Evolutionary conservation across 208 protist genomes (phyloP), one percentile per base, ranked within the genome.

Genomic region (Crithidia expoeki): DNA sequence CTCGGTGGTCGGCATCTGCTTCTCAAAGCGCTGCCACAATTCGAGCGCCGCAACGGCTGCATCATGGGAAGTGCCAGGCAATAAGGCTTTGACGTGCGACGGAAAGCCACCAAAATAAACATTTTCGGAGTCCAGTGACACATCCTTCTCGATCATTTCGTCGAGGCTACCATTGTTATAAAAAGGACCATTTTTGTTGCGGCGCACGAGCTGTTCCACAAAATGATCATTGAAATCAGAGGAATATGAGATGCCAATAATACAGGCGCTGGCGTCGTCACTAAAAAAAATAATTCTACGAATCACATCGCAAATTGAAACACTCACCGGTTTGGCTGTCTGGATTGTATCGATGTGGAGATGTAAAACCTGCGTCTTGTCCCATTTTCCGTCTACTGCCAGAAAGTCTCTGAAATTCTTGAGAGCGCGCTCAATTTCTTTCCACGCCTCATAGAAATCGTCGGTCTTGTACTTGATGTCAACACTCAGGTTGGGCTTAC

Each of bases 181-280:
- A 74, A 90, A 89, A 33, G 81, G 79, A 27, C 63, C 69, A 16
- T 62, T 67, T 59, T 66, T 52, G 59, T 81, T 77, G 21, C 56
- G 62, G 9, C 12, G 28, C n/a, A 86, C 14, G 28, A 85, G 72
- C 36, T 76, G 56, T 44, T 78, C 51, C 14, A 71, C 60, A 52
- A 57, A 57, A 33, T 47, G 42, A 66, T 70, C 67, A 25, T 64
- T 59, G 9, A 49, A 32, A 32, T 71, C 62, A 0, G 38, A 49
- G 49, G 81, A 86, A 36, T 86, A 88, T 19, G 83, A 91, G 47
- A 93, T 71, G 46, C 86, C 86, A 17, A 84, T 62, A 44, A 95
- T 62, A 61, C 51, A 74, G 30, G 75, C 72, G 25, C 56, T 51
- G 44, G 73, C 84, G 52, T 92, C 74, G 56, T 89, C 79, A 58